A percentile compares a stretch with the other conserved stretches of the same genome.
phyloP scores from a whole-genome alignment of 2,329 filamentous ascomycete species.

The Xylariaceae sp. region DNA sequence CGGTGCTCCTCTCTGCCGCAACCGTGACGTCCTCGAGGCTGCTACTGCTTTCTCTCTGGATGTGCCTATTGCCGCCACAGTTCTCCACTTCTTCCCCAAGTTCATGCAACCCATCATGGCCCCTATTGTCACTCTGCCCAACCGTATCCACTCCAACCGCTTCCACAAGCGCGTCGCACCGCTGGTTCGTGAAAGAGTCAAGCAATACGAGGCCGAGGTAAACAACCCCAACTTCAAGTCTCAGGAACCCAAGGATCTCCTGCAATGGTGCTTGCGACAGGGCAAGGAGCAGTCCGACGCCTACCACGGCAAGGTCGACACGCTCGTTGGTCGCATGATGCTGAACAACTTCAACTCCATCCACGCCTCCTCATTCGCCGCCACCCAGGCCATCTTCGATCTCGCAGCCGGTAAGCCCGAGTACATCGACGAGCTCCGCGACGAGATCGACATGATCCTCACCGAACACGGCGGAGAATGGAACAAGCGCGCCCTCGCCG shows the following conservation, averaged over 20 bases:
- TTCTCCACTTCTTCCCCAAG: slow-evolving; percentile 20
- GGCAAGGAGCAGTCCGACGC: slow-evolving; percentile 19
- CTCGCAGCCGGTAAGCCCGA: slow-evolving; percentile 26
- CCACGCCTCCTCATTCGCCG: slow-evolving; percentile 35
- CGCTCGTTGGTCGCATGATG: slow-evolving; percentile 30
- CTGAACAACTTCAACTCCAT: slow-evolving; percentile 37
- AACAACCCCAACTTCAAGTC: neutral
- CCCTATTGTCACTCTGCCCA: slow-evolving; percentile 19
- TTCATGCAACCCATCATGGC: slow-evolving; percentile 20
- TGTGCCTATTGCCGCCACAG: slow-evolving; percentile 15
- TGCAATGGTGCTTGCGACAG: slow-evolving; percentile 23
- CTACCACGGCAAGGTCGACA: slow-evolving; percentile 17
- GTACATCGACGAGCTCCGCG: neutral
- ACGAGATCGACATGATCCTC: slow-evolving; percentile 31
- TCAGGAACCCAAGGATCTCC: slow-evolving; percentile 19
- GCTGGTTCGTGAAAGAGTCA: slow-evolving; percentile 22
- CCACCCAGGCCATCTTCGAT: slow-evolving; percentile 38
- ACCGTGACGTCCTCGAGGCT: slow-evolving; percentile 18
- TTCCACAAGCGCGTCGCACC: slow-evolving; percentile 18
- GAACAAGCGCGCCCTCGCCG: slow-evolving; percentile 30
- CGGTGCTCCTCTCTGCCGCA: slow-evolving; percentile 22
- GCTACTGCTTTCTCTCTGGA: slow-evolving; percentile 21
- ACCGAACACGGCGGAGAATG: slow-evolving; percentile 26
- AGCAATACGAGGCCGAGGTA: slow-evolving; percentile 13
- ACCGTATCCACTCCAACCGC: slow-evolving; percentile 17